Evolutionary conservation across 331 rosid genomes (phyloP), one percentile per base, ranked within the genome.

Genomic region (Prunus yedoensis): DNA sequence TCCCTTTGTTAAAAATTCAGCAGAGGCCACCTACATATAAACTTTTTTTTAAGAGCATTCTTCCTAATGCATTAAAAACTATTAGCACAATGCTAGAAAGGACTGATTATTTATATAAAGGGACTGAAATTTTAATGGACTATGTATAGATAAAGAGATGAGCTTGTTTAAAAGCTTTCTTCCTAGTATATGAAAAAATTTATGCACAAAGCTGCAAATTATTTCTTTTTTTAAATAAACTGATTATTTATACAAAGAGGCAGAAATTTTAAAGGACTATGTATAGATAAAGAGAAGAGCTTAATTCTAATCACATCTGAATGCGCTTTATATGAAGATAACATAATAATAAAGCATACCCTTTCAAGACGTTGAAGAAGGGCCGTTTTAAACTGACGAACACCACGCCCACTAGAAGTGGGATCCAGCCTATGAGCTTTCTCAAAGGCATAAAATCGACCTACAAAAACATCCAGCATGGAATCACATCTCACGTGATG

Each of bases 341-440:
- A 43, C 11, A 61, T n/a, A 52, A 4, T 30, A 75, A 32, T 60
- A 14, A 18, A 25, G 27, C 88, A 81, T 77, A 94, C 98, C 86
- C 97, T 85, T 87, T 92, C 99, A 65, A 94, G 99, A 20, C 99
- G 91, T 38, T 92, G 99, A 88, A 94, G 97, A 68, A 94, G 96
- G 8, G 97, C 94, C 13, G 98, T 94, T 81, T 94, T 94, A 86
- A 94, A 94, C 81, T 94, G 99, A 11, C 99, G 95, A 71, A 94
- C 99, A 74, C 99, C 99, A 53, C 99, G 97, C 63, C 99, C 99
- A 23, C 93, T 94, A 28, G 99, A 94, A 61, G 89, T 90, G 23
- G 99, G 99, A 69, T 94, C 99, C 91, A 94, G 80, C 86, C 88
- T 94, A 76, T 92, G 99, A 67, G 99, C 99, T 83, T 93, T 89